phyloP scores from a whole-genome alignment of 495 filamentous ascomycete species.

The Viridothelium virens region DNA sequence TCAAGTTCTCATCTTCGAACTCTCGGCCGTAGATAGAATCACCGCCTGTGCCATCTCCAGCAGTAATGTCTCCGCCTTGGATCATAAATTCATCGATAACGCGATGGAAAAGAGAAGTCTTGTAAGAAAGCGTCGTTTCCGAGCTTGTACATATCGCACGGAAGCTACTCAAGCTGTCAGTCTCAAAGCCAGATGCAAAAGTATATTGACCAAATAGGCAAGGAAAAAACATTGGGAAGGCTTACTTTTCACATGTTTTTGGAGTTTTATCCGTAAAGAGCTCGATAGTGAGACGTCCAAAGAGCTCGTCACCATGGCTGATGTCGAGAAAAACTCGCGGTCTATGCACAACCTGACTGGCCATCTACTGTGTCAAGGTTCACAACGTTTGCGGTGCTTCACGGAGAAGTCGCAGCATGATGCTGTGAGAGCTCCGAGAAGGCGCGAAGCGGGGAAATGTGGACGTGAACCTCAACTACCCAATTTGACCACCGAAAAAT shows the following conservation, averaged over 20 bases:
- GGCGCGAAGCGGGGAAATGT: conserved; percentile 3
- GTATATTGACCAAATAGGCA: neutral
- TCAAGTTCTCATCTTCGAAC: conserved; percentile 41
- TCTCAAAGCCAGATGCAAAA: neutral
- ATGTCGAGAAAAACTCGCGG: conserved; percentile 40
- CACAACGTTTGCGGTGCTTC: neutral
- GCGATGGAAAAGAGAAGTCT: conserved; percentile 37
- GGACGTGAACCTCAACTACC: neutral
- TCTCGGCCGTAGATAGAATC: conserved; percentile 34
- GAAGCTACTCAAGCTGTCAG: conserved; percentile 28
- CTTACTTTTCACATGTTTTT: conserved; percentile 45
- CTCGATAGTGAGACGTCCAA: conserved; percentile 40
- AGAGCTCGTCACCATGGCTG: conserved; percentile 34
- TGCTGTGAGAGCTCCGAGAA: neutral
- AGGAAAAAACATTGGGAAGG: neutral
- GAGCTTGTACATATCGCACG: conserved; percentile 32
- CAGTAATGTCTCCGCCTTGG: conserved; percentile 42
- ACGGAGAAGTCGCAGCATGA: conserved; percentile 5
- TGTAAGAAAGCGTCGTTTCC: conserved; percentile 29
- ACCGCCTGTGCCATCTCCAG: conserved; percentile 40
- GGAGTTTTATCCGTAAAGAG: conserved; percentile 42
- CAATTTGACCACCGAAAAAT: neutral
- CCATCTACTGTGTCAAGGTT: conserved; percentile 11
- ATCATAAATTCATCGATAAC: conserved; percentile 43
- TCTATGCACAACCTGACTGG: conserved; percentile 16